A percentile compares a stretch with the other conserved stretches of the same genome.
Evolutionary conservation across 176 grass and related monocot genomes (phyloP).

Genomic region (Poa annua): DNA sequence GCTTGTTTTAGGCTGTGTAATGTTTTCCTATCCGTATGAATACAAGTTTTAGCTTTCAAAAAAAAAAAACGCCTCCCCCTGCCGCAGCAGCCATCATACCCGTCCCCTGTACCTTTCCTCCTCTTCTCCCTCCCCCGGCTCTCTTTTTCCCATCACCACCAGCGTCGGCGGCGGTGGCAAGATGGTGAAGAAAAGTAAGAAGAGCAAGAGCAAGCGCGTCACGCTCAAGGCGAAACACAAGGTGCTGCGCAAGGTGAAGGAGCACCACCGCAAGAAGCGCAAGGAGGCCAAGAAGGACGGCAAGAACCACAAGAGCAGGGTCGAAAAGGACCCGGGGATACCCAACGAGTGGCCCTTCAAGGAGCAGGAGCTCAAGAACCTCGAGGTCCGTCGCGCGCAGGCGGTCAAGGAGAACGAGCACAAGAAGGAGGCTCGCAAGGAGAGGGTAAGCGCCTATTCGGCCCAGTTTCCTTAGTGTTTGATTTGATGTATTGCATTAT

Average conservation of each 20-base stretch:
- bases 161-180: neutral
- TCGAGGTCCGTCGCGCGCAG: conserved; percentile 62
- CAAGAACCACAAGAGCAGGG: conserved; percentile 68
- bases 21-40: too few species aligned
- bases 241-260: conserved; percentile 87
- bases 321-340: conserved; percentile 97
- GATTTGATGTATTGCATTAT: neutral
- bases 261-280: conserved; percentile 94
- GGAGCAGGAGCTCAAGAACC: conserved; percentile 87
- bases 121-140: neutral
- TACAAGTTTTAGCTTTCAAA: too few species aligned
- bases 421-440: conserved; percentile 90
- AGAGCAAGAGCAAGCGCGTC: conserved; percentile 97
- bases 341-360: conserved; percentile 98
- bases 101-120: neutral
- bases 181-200: conserved; percentile 97
- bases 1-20: too few species aligned
- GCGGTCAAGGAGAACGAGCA: conserved; percentile 84
- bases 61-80: too few species aligned
- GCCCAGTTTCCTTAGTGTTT: neutral
- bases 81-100: too few species aligned
- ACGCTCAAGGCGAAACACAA: conserved; percentile 84
- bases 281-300: conserved; percentile 95
- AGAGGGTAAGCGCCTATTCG: conserved; percentile 60
- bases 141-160: neutral